Base-by-base conservation (phyloP, 345 rosid genomes). In the Ceriops tagal region DNA sequence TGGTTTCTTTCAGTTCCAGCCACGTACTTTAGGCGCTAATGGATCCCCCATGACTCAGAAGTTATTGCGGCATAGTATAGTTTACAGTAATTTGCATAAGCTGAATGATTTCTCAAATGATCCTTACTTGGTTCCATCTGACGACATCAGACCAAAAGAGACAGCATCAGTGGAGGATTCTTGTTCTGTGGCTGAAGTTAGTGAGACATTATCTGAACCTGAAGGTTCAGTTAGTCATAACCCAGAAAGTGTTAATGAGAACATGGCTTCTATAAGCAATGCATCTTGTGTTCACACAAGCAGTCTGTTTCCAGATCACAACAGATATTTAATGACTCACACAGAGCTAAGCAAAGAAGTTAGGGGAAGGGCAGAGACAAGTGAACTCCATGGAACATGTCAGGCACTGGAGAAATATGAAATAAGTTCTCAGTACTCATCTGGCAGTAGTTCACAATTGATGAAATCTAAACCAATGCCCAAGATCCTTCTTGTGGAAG, bases 401-500 rank as follows among this genome's bases (percentile, higher is more conserved):
- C 78, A 55, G 15, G 78, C 53, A 67, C 71, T 71, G 68, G 90
- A 84, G 61, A 85, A 75, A 69, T 28, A 79, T 1, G 75, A 71
- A 31, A 59, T 20, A 62, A 57, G 31, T 65, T 79, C 79, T 35
- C 81, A 69, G 58, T 24, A 72, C 59, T 61, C 63, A 47, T 71
- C 81, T 20, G 37, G 53, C 5, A 58, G 71, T 71, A 61, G 65
- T 28, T 62, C 71, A 64, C 82, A 72, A 81, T 68, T 24, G 72
- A 32, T 65, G 34, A 52, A 75, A 63, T 21, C 83, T 35, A 74
- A 67, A 21, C n/a, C 78, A 53, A 82, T 72, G 78, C 97, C 98
- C 27, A 89, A 83, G 85, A 91, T 93, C 65, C 89, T 93, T 57
- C 93, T 93, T n/a, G 98, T 89, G 53, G 98, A 93, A 84, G 98